phyloP scores from a whole-genome alignment of 108 stramenopile species.

The Epipyxis sp. region DNA sequence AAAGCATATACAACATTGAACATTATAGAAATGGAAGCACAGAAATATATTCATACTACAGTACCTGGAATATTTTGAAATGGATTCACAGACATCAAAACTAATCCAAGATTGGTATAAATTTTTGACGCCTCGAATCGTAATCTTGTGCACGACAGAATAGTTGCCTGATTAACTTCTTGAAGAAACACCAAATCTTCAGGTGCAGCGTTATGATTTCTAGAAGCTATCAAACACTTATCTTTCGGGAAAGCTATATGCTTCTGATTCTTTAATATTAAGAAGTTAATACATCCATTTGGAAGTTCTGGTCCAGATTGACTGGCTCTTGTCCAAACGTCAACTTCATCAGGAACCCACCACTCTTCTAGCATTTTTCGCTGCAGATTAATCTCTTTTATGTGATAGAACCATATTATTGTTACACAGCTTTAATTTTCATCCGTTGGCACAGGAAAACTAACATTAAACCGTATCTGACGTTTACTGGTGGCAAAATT shows the following conservation, averaged over 20 bases:
- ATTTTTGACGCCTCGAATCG: constrained; percentile 29
- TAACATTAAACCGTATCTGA: too few species aligned
- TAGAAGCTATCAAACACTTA: background rate
- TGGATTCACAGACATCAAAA: constrained; percentile 25
- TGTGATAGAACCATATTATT: too few species aligned
- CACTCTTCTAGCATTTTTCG: too few species aligned
- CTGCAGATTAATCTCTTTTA: too few species aligned
- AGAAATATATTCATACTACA: too few species aligned
- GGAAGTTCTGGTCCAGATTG: background rate
- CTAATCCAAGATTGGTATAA: constrained; percentile 19
- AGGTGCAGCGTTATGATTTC: background rate
- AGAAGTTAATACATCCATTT: background rate
- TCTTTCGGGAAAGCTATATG: background rate
- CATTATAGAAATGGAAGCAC: too few species aligned
- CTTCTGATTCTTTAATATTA: background rate
- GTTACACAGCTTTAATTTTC: too few species aligned
- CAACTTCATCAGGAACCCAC: constrained; percentile 11
- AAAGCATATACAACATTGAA: too few species aligned
- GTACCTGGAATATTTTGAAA: too few species aligned
- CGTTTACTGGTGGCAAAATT: too few species aligned
- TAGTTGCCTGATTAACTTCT: constrained; percentile 1
- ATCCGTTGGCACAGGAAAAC: too few species aligned
- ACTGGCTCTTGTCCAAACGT: background rate
- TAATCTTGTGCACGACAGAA: background rate
- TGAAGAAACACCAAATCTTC: background rate